Conservation (phyloP, 768 basidiomycete genomes). For the Dioszegia crocea region DNA sequence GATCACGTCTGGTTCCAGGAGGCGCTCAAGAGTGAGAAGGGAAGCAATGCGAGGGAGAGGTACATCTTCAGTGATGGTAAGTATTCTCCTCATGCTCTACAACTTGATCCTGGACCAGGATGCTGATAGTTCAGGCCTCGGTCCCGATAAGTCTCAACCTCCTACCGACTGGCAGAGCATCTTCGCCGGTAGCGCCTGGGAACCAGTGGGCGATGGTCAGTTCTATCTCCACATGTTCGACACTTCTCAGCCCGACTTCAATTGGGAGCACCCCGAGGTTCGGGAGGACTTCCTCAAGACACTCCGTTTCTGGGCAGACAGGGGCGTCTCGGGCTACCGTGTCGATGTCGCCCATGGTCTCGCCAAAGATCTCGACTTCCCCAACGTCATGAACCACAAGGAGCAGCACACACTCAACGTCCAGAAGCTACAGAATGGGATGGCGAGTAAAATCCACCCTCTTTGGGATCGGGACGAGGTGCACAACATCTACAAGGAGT, state of each 20-base stretch:
- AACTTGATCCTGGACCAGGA: background rate
- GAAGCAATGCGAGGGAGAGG: constrained; percentile 20
- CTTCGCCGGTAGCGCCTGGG: constrained; percentile 37
- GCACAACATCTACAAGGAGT: constrained; percentile 32
- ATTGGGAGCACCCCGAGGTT: constrained; percentile 35
- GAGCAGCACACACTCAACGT: constrained; percentile 14
- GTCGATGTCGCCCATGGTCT: constrained; percentile 38
- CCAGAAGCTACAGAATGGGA: constrained; percentile 14
- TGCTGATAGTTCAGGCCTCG: constrained; percentile 17
- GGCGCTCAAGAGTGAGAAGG: constrained; percentile 21
- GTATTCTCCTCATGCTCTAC: background rate
- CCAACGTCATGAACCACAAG: background rate
- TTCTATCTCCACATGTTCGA: constrained; percentile 38
- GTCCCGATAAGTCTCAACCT: constrained; percentile 24
- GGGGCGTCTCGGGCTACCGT: constrained; percentile 38
- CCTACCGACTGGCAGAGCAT: constrained; percentile 33
- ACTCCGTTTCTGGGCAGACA: constrained; percentile 36
- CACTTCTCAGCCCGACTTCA: constrained; percentile 37
- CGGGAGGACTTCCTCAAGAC: constrained; percentile 35
- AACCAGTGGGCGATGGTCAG: constrained; percentile 37
- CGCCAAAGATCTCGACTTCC: constrained; percentile 30
- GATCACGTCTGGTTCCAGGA: constrained; percentile 41
- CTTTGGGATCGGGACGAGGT: constrained; percentile 34
- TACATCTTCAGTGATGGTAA: constrained; percentile 43
- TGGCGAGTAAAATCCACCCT: constrained; percentile 13